Conservation (phyloP, 2,329 filamentous ascomycete species). For the Nannizzia gypsea region DNA sequence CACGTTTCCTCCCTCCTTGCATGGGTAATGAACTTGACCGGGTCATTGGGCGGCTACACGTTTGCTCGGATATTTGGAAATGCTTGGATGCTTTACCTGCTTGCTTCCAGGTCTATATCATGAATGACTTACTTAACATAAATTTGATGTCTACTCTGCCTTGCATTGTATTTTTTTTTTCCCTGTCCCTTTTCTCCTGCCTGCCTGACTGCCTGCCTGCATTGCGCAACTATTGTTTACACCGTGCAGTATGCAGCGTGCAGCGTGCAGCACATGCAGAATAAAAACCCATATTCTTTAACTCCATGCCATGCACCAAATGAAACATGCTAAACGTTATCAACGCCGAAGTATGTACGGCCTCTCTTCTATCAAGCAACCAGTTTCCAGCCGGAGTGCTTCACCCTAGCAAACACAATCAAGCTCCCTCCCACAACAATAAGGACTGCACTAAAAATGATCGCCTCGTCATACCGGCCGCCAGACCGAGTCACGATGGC, state of each 20-base stretch:
- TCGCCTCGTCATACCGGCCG: slow-evolving; percentile 7
- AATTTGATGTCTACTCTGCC: neutral
- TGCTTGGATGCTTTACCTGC: neutral
- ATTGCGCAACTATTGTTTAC: no score
- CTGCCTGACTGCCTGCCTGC: no score
- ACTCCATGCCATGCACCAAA: neutral
- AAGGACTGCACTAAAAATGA: slow-evolving; percentile 10
- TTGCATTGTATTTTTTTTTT: neutral
- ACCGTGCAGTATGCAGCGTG: no score
- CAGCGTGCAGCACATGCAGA: no score
- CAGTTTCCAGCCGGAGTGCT: slow-evolving; percentile 8
- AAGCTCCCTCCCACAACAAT: slow-evolving; percentile 5
- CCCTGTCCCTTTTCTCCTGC: no score
- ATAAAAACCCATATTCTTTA: neutral
- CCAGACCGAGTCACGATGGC: slow-evolving; percentile 7
- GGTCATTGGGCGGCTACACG: neutral
- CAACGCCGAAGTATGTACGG: neutral
- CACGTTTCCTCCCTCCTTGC: neutral
- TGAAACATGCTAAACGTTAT: neutral
- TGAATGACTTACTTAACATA: neutral
- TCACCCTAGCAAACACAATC: slow-evolving; percentile 8
- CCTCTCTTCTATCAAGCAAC: slow-evolving; percentile 9
- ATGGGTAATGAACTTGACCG: neutral
- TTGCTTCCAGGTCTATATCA: neutral
- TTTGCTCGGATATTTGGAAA: neutral